Percentiles rank a stretch among this genome's conserved stretches.
These are phyloP conservation scores for Cladophialophora bantiana DNA, from an alignment of 2,329 filamentous ascomycete species.

Conservation along the genomic window DNA sequence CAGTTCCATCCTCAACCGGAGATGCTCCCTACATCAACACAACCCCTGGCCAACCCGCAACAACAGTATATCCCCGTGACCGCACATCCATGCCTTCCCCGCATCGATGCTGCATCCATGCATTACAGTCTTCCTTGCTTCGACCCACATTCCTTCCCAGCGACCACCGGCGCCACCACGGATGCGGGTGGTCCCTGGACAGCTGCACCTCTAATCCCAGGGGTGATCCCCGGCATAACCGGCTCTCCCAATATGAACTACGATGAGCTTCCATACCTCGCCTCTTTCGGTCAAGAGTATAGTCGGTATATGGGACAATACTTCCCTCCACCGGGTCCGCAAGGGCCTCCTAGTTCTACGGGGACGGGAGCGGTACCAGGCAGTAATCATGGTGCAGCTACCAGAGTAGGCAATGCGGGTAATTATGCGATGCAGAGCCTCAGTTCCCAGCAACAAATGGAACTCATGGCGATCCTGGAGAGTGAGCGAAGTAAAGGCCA, in stretches of 20 bases:
- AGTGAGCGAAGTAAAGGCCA: constrained; percentile 46
- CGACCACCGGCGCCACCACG: constrained; percentile 24
- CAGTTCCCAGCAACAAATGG: constrained; percentile 80
- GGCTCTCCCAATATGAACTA: constrained; percentile 35
- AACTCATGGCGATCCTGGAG: constrained; percentile 82
- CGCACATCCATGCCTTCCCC: constrained; percentile 8
- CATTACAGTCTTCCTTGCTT: constrained; percentile 37
- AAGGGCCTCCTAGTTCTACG: background rate
- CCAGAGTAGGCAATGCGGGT: constrained; percentile 46
- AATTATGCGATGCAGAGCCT: constrained; percentile 69
- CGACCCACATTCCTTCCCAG: constrained; percentile 24
- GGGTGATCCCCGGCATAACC: constrained; percentile 35
- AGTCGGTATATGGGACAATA: constrained; percentile 57
- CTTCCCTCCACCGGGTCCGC: constrained; percentile 48
- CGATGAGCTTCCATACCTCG: constrained; percentile 49
- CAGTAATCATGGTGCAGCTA: background rate
- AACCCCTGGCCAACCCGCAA: constrained; percentile 15
- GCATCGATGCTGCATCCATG: constrained; percentile 24
- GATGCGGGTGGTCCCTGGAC: constrained; percentile 25
- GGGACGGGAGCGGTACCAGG: constrained; percentile 1
- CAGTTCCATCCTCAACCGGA: constrained; percentile 15
- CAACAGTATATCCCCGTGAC: constrained; percentile 29
- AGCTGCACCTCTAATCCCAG: constrained; percentile 30
- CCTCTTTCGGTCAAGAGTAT: constrained; percentile 55
- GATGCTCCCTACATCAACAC: constrained; percentile 11